A percentile compares a stretch with the other conserved stretches of the same genome.
Conservation (phyloP, 768 basidiomycete genomes). For the Dioszegia crocea region DNA sequence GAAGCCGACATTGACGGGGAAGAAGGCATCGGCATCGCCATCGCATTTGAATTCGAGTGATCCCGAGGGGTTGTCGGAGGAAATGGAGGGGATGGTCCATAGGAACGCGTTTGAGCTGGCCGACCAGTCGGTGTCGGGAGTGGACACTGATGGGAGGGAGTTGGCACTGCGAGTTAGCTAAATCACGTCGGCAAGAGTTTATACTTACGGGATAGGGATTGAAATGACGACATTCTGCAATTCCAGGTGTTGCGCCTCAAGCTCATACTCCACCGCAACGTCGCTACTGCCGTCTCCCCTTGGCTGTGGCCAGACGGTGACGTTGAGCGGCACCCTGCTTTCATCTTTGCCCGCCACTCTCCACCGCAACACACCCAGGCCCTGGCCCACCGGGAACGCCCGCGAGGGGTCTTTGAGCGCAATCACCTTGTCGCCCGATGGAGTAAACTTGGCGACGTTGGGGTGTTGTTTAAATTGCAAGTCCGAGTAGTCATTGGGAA, state of each 20-base stretch:
- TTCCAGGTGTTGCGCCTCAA: slow-evolving; percentile 74
- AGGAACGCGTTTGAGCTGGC: slow-evolving; percentile 74
- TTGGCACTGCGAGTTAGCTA: slow-evolving; percentile 16
- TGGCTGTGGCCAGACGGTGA: slow-evolving; percentile 95
- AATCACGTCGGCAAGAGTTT: too few species aligned
- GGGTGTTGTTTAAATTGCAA: slow-evolving; percentile 97
- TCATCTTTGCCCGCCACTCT: slow-evolving; percentile 86
- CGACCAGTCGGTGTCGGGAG: slow-evolving; percentile 59
- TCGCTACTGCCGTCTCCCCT: slow-evolving; percentile 88
- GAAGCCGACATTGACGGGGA: slow-evolving; percentile 84
- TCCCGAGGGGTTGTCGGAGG: slow-evolving; percentile 61
- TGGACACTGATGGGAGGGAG: slow-evolving; percentile 35
- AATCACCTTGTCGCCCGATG: slow-evolving; percentile 59
- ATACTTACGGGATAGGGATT: slow-evolving; percentile 89
- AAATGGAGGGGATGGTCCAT: slow-evolving; percentile 74
- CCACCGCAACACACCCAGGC: slow-evolving; percentile 85
- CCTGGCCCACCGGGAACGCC: slow-evolving; percentile 80
- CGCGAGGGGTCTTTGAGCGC: slow-evolving; percentile 77
- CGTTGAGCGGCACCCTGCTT: slow-evolving; percentile 82
- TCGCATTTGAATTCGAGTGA: slow-evolving; percentile 86
- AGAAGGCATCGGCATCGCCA: slow-evolving; percentile 83
- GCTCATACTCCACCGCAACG: slow-evolving; percentile 94
- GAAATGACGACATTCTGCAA: slow-evolving; percentile 81
- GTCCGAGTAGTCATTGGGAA: slow-evolving; percentile 55
- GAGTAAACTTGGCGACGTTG: slow-evolving; percentile 74